phyloP scores from a whole-genome alignment of 208 protist species.

The Wallacemonas rigidus region DNA sequence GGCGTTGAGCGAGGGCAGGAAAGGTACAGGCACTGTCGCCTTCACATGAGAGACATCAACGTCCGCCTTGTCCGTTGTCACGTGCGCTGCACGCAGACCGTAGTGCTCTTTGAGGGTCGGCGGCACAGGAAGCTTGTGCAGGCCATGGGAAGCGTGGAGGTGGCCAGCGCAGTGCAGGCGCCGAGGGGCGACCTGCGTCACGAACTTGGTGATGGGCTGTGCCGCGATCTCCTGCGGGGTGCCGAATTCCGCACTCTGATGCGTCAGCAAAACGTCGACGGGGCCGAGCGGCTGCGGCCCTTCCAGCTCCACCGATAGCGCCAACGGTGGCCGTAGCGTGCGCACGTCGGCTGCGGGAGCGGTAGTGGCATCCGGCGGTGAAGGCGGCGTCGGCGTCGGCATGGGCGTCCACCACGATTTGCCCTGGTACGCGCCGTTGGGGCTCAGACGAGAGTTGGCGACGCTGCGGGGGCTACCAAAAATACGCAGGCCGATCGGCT shows the following conservation, averaged over 20 bases:
- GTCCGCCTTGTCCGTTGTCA: neutral
- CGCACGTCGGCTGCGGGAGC: conserved; percentile 7
- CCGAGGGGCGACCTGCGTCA: conserved; percentile 40
- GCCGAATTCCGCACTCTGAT: conserved; percentile 40
- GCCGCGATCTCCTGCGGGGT: conserved; percentile 20
- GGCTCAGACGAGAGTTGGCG: conserved; percentile 50
- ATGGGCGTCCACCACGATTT: conserved; percentile 25
- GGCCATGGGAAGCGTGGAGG: conserved; percentile 50
- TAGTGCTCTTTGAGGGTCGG: conserved; percentile 14
- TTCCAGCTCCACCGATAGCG: conserved; percentile 29
- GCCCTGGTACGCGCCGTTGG: conserved; percentile 59
- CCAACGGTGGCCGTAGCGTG: neutral
- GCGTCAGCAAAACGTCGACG: conserved; percentile 59
- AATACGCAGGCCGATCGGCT: conserved; percentile 51
- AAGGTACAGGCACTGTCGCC: conserved; percentile 15
- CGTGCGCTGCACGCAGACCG: neutral
- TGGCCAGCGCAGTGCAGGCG: conserved; percentile 52
- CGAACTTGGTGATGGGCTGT: conserved; percentile 38
- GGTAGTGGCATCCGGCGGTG: conserved; percentile 7
- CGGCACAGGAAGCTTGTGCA: conserved; percentile 43
- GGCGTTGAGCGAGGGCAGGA: conserved; percentile 56
- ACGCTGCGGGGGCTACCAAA: conserved; percentile 65
- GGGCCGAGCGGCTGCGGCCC: conserved; percentile 29
- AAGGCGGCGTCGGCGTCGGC: neutral
- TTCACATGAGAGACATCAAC: neutral